A percentile compares a stretch with the other conserved stretches of the same genome.
phyloP scores from a whole-genome alignment of 140 eudicot species.

The Anethum foeniculum region DNA sequence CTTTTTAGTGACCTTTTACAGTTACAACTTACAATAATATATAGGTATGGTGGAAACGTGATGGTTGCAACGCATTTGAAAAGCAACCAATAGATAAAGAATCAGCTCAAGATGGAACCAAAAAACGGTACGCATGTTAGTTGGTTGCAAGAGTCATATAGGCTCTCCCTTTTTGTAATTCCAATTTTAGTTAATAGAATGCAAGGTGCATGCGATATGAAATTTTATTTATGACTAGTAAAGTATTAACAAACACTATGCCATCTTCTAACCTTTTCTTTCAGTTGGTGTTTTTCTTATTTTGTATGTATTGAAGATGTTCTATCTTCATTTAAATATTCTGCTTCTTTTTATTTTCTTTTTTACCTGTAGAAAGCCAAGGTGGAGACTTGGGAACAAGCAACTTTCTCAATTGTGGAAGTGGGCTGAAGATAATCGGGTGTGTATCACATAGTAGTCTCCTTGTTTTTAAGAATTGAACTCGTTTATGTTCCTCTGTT shows the following conservation, averaged over 20 bases:
- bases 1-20: constrained; percentile 14
- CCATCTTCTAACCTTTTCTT: background rate
- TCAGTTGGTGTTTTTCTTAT: background rate
- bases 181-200: background rate
- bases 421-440: constrained; percentile 95
- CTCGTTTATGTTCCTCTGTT: background rate
- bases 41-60: constrained; percentile 99
- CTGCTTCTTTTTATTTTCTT: background rate
- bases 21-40: background rate
- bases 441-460: constrained; percentile 20
- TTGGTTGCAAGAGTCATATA: background rate
- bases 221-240: background rate
- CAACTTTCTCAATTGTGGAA: constrained; percentile 95
- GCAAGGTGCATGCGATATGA: background rate
- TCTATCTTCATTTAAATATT: background rate
- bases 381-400: constrained; percentile 95
- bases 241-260: background rate
- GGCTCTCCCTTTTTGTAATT: background rate
- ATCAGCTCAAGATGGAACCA: constrained; percentile 52
- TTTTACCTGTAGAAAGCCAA: constrained; percentile 52
- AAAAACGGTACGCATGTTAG: constrained; percentile 50
- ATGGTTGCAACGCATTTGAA: constrained; percentile 89
- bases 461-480: background rate
- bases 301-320: background rate
- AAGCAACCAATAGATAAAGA: constrained; percentile 76